phyloP scores from a whole-genome alignment of 2,329 filamentous ascomycete genomes.

The Fonsecaea pedrosoi region DNA sequence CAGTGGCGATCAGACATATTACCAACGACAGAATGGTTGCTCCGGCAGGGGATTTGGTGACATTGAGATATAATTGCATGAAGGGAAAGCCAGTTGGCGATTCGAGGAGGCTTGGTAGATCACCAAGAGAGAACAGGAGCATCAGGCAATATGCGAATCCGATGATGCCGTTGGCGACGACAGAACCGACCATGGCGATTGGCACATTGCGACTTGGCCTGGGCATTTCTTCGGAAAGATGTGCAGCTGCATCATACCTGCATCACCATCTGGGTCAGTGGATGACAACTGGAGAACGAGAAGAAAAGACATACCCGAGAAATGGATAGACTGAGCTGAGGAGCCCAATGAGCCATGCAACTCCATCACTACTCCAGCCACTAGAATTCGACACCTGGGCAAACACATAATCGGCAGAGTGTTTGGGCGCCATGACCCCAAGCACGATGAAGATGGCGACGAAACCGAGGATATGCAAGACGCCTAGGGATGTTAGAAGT shows the following conservation, averaged over 20 bases:
- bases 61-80: conserved; percentile 49
- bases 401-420: conserved; percentile 48
- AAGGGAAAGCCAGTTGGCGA: conserved; percentile 54
- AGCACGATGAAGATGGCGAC: conserved; percentile 52
- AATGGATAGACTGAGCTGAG: conserved; percentile 37
- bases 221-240: conserved; percentile 48
- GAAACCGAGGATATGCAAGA: conserved; percentile 50
- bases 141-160: conserved; percentile 54
- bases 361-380: conserved; percentile 45
- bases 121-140: conserved; percentile 54
- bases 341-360: conserved; percentile 42
- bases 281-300: conserved; percentile 1
- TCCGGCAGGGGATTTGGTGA: conserved; percentile 42
- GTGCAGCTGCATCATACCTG: conserved; percentile 52
- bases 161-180: conserved; percentile 54
- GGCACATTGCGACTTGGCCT: conserved; percentile 43
- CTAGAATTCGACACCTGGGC: conserved; percentile 49
- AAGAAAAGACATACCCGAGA: conserved; percentile 26
- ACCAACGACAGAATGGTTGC: conserved; percentile 44
- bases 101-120: conserved; percentile 48
- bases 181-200: conserved; percentile 45
- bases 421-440: conserved; percentile 50
- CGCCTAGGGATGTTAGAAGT: conserved; percentile 27
- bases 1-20: conserved; percentile 42
- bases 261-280: not conserved